These are phyloP conservation scores for Spatholobus suberectus DNA, from an alignment of 306 rosid genomes.

Conservation along the genomic window DNA sequence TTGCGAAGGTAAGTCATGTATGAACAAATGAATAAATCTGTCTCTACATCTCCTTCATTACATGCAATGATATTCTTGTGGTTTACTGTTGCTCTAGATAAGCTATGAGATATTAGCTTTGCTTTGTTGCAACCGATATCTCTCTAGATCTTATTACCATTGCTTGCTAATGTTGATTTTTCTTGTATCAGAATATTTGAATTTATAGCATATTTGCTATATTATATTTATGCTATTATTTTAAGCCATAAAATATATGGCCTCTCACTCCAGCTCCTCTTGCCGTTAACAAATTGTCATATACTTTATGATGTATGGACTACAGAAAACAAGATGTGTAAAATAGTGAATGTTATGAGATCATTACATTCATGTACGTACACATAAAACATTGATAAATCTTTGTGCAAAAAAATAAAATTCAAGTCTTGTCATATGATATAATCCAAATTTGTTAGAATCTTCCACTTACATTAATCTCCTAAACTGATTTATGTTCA, in stretches of 20 bases:
- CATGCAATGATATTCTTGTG: constrained; percentile 8
- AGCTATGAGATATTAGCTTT: constrained; percentile 24
- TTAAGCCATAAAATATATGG: not conserved
- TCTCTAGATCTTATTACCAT: not conserved
- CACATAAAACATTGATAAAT: not conserved
- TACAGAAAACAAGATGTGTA: not conserved
- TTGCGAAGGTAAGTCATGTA: constrained; percentile 71
- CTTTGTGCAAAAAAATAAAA: not conserved
- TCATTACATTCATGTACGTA: not conserved
- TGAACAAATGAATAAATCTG: constrained; percentile 15
- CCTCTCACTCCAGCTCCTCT: not conserved
- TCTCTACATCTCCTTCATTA: constrained; percentile 23
- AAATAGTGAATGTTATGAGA: not conserved
- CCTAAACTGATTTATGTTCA: constrained; percentile 22
- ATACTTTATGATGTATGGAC: not conserved
- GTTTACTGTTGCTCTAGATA: constrained; percentile 27
- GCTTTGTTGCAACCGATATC: constrained; percentile 16
- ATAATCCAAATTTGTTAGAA: constrained; percentile 14
- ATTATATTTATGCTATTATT: constrained; percentile 15
- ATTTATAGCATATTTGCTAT: not conserved
- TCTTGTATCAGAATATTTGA: constrained; percentile 1
- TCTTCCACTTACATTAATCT: not conserved
- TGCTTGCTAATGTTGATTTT: not conserved
- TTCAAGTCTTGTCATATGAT: not conserved
- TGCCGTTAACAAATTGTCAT: constrained; percentile 6